phyloP scores from a whole-genome alignment of 306 rosid genomes.

The Prunus mume region DNA sequence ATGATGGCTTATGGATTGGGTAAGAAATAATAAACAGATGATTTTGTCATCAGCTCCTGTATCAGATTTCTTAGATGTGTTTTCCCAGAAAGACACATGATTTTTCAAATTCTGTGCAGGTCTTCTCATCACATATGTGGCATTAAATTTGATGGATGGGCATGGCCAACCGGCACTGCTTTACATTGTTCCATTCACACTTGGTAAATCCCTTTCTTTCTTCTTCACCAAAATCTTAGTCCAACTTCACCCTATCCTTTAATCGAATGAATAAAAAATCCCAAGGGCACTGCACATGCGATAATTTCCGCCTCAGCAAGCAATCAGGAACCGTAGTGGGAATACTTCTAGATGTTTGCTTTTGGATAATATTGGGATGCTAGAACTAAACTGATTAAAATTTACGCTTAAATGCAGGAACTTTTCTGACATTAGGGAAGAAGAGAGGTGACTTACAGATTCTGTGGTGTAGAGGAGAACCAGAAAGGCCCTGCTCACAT shows the following conservation, averaged over 20 bases:
- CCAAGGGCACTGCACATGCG: background rate
- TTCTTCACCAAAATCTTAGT: background rate
- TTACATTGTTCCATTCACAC: constrained; percentile 91
- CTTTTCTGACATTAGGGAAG: constrained; percentile 62
- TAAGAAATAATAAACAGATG: constrained; percentile 34
- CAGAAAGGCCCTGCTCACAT: constrained; percentile 77
- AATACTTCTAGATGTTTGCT: background rate
- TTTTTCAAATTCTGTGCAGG: constrained; percentile 45
- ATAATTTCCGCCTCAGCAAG: background rate
- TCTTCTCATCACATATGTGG: constrained; percentile 86
- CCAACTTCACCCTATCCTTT: background rate
- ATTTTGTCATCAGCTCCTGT: constrained; percentile 9
- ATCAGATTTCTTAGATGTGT: background rate
- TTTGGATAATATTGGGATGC: background rate
- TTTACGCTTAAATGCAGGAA: constrained; percentile 53
- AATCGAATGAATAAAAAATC: background rate
- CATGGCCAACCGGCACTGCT: constrained; percentile 98
- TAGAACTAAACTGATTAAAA: constrained; percentile 9
- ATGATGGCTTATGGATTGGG: constrained; percentile 95
- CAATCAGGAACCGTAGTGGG: background rate
- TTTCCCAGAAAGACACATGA: background rate
- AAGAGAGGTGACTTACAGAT: constrained; percentile 70
- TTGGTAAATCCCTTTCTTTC: constrained; percentile 45
- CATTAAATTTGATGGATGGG: constrained; percentile 96
- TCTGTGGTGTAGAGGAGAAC: constrained; percentile 80